A percentile compares a stretch with the other conserved stretches of the same genome.
These are phyloP conservation scores for Nakazawaea laoshanensis DNA, from an alignment of 805 yeast genomes.

Conservation along the genomic window DNA sequence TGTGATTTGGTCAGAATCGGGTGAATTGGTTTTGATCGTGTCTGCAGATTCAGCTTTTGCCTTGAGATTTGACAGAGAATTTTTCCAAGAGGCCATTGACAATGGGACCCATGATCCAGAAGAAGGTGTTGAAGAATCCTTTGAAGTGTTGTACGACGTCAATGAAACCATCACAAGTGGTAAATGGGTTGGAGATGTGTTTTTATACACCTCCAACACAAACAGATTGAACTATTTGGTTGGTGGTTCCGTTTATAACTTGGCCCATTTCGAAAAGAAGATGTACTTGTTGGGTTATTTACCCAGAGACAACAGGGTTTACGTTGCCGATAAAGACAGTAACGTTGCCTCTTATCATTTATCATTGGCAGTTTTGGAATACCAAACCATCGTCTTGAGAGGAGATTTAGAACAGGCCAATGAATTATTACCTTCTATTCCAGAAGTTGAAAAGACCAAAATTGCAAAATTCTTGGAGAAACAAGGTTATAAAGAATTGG, in stretches of 20 bases:
- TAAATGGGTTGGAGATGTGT: slow-evolving; percentile 96
- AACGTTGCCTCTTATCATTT: slow-evolving; percentile 74
- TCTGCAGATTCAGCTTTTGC: slow-evolving; percentile 70
- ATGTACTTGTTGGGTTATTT: slow-evolving; percentile 84
- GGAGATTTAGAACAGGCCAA: slow-evolving; percentile 87
- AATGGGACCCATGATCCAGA: slow-evolving; percentile 57
- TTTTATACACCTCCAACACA: slow-evolving; percentile 78
- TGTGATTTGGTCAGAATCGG: slow-evolving; percentile 89
- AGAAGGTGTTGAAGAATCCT: slow-evolving; percentile 84
- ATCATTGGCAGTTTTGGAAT: slow-evolving; percentile 82
- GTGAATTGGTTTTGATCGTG: slow-evolving; percentile 75
- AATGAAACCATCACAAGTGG: slow-evolving; percentile 81
- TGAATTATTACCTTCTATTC: slow-evolving; percentile 52
- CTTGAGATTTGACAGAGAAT: slow-evolving; percentile 61
- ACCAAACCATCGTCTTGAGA: slow-evolving; percentile 90
- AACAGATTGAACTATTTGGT: slow-evolving; percentile 90
- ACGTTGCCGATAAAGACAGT: slow-evolving; percentile 85
- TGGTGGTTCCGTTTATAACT: slow-evolving; percentile 86
- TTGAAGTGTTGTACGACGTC: slow-evolving; percentile 77
- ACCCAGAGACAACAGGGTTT: slow-evolving; percentile 83
- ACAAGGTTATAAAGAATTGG: slow-evolving; percentile 80
- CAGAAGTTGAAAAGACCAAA: slow-evolving; percentile 60
- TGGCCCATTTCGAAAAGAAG: slow-evolving; percentile 86
- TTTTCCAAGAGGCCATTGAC: slow-evolving; percentile 54
- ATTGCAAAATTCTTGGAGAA: slow-evolving; percentile 91